A percentile compares a stretch with the other conserved stretches of the same genome.
Conservation (phyloP, 129 eudicot species). For the Saposhnikovia divaricata region DNA sequence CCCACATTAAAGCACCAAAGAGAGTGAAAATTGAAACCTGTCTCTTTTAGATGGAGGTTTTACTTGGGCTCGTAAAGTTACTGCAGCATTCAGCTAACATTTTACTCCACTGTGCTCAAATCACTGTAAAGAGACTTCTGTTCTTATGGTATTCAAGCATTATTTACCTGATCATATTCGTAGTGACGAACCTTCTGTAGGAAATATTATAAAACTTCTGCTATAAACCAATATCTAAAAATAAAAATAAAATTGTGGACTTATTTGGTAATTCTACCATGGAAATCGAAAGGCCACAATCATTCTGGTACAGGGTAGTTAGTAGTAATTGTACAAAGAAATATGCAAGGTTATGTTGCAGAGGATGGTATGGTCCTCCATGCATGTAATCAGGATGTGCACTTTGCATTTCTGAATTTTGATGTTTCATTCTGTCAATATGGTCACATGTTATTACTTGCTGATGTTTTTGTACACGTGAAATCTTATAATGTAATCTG, state of each 20-base stretch:
- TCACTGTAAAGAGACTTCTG: no score
- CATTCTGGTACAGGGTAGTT: background rate
- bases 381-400: background rate
- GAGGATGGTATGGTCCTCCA: background rate
- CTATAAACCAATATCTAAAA: background rate
- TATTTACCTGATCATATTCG: no score
- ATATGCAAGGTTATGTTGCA: background rate
- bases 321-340: no score
- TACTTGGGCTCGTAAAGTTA: background rate
- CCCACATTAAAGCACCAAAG: background rate
- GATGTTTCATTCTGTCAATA: background rate
- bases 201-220: background rate
- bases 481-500: slow-evolving; percentile 1
- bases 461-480: no score
- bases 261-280: background rate
- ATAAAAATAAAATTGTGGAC: background rate
- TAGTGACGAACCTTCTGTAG: background rate
- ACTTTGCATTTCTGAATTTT: background rate
- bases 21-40: background rate
- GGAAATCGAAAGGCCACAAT: background rate
- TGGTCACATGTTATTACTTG: background rate
- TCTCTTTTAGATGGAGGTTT: background rate
- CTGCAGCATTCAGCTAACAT: background rate
- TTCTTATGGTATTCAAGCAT: no score
- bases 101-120: no score